These are phyloP conservation scores for Linum tenue DNA, from an alignment of 345 rosid species.

Conservation along the genomic window DNA sequence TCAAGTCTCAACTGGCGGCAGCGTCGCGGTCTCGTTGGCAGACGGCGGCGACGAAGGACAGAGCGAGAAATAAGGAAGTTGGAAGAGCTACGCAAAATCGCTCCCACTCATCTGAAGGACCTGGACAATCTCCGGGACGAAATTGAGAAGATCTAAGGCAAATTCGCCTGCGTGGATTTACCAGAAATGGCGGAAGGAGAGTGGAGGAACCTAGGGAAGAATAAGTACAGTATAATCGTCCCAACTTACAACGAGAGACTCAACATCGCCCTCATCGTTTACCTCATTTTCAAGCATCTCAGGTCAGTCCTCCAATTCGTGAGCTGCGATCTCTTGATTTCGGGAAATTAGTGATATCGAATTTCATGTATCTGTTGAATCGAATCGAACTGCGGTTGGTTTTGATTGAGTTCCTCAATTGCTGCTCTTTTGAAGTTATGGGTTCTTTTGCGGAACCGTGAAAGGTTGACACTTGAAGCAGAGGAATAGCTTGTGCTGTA, in stretches of 20 bases:
- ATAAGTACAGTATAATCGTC: slow-evolving; percentile 73
- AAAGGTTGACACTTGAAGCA: neutral
- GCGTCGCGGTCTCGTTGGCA: neutral
- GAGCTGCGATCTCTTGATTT: neutral
- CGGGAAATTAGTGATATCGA: neutral
- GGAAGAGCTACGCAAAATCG: neutral
- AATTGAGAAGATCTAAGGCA: neutral
- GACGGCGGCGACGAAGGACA: neutral
- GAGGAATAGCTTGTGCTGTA: neutral
- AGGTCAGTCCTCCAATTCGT: slow-evolving; percentile 24
- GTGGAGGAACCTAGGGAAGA: slow-evolving; percentile 19
- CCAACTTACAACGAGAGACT: slow-evolving; percentile 97
- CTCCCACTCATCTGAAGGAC: neutral
- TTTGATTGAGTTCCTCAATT: too few relatives aligned
- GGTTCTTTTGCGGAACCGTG: neutral
- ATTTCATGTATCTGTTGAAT: neutral
- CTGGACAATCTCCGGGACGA: neutral
- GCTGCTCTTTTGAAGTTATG: neutral
- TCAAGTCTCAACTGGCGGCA: neutral
- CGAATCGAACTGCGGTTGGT: neutral
- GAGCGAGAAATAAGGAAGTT: neutral
- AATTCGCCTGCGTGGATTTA: neutral
- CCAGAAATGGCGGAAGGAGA: neutral
- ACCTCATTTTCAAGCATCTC: slow-evolving; percentile 90
- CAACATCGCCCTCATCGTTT: slow-evolving; percentile 77